Base-by-base conservation (phyloP, 2,329 filamentous ascomycete genomes). In the Verticillium klebahnii region DNA sequence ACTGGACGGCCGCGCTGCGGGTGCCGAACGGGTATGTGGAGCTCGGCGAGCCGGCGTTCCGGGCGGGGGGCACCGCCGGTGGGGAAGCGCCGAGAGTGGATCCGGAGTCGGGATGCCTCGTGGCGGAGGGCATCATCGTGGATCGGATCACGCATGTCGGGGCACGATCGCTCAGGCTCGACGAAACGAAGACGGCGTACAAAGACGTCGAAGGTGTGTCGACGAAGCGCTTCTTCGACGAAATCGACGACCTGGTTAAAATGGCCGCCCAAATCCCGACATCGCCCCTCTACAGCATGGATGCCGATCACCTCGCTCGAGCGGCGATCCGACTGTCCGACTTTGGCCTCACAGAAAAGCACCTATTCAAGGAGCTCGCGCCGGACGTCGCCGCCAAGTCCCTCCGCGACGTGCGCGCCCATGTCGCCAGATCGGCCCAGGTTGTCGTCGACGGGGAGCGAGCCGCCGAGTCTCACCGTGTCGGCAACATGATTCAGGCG, bases 1-100 rank as follows among this genome's bases (percentile, higher is more conserved):
- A 75, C 62, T 75, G 73, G 73, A 67, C 70, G 1, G 45, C 45
- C n/a, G 19, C 23, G 19, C n/a, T 75, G 17, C 50, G 31, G 3
- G 60, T 68, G 7, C 71, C 73, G 1, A 56, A 66, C 6, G 66
- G 68, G 1, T 74, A 74, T 54, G n/a, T 60, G 3, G 60, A 58
- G 1, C 34, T 72, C 45, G 45, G 64, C 50, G 29, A 68, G 15
- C 65, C 72, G 6, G 57, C 61, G 0, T 71, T 70, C 39, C 55
- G 60, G 0, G 71, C 73, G 2, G 72, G 72, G 3, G 71, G 67
- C 1, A 1, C 23, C 1, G 1, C 23, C 1, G 36, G 23, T 0
- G 39, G 40, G 2, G 34, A 23, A 6, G 25, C 39, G 0, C 55
- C 63, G 15, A 25, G 12, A 1, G 37, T 67, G 2, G 63, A 71